These are phyloP conservation scores for Moniliophthora roreri DNA, from an alignment of 1,284 basidiomycete genomes.

Conservation along the genomic window DNA sequence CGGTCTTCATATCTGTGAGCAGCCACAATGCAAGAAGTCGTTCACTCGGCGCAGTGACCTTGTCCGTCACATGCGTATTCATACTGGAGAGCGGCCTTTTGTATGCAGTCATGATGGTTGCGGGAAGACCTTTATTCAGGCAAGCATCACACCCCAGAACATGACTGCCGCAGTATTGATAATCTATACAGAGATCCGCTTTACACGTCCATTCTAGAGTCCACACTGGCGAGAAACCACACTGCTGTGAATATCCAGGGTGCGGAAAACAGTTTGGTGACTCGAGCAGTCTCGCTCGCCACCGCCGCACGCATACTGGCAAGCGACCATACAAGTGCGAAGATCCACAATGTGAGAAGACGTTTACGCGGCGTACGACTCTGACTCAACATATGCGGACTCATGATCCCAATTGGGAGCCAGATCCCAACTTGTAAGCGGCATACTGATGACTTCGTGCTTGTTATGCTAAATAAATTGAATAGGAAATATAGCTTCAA, in stretches of 20 bases:
- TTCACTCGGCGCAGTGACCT: constrained; percentile 79
- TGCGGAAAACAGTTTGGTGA: constrained; percentile 86
- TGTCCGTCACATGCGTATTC: constrained; percentile 80
- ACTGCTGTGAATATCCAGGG: constrained; percentile 82
- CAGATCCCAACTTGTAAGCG: constrained; percentile 76
- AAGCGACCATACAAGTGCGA: constrained; percentile 82
- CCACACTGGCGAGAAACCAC: constrained; percentile 89
- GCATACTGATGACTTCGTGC: constrained; percentile 5
- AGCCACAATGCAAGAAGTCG: constrained; percentile 69
- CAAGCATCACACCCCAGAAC: constrained; percentile 28
- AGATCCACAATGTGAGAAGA: constrained; percentile 78
- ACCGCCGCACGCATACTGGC: constrained; percentile 84
- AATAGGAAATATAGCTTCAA: constrained; percentile 74
- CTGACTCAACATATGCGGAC: constrained; percentile 81
- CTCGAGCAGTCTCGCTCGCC: constrained; percentile 85
- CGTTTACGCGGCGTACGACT: constrained; percentile 80
- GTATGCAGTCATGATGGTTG: constrained; percentile 68
- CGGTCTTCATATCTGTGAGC: constrained; percentile 54
- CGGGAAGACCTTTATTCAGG: constrained; percentile 86
- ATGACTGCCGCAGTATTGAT: constrained; percentile 14
- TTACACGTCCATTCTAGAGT: constrained; percentile 84
- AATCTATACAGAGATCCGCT: constrained; percentile 66
- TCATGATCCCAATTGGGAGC: constrained; percentile 79
- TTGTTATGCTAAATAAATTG: constrained; percentile 15
- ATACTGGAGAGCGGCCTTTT: constrained; percentile 87